Conservation (phyloP, 2,329 filamentous ascomycete genomes). For the Pseudogymnoascus sp. region DNA sequence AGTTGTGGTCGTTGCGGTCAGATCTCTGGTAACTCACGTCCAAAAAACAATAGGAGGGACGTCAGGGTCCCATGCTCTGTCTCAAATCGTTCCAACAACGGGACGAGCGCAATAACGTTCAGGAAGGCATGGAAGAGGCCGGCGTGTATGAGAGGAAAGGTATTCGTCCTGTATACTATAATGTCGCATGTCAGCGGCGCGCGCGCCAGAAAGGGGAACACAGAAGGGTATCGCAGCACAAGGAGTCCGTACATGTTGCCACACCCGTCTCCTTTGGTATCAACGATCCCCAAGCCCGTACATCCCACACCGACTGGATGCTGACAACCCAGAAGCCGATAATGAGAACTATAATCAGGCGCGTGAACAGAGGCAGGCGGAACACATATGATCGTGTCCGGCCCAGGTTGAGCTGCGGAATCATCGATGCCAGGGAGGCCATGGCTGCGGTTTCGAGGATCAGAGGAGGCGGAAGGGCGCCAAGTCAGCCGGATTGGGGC, state of each 20-base stretch:
- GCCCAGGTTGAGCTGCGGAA: slow-evolving; percentile 55
- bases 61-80: slow-evolving; percentile 85
- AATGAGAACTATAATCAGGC: slow-evolving; percentile 60
- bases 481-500: slow-evolving; percentile 3
- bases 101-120: slow-evolving; percentile 73
- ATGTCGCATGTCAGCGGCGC: slow-evolving; percentile 13
- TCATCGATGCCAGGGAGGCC: slow-evolving; percentile 23
- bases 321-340: slow-evolving; percentile 61
- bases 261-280: slow-evolving; percentile 70
- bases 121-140: slow-evolving; percentile 73
- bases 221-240: slow-evolving; percentile 8
- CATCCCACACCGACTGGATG: slow-evolving; percentile 62
- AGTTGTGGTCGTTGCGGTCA: slow-evolving; percentile 16
- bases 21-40: slow-evolving; percentile 56
- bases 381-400: slow-evolving; percentile 75
- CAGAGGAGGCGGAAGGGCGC: background rate
- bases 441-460: slow-evolving; percentile 7
- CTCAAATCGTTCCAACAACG: slow-evolving; percentile 91
- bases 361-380: slow-evolving; percentile 82
- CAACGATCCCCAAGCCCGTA: slow-evolving; percentile 71
- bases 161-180: slow-evolving; percentile 87
- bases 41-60: slow-evolving; percentile 79
- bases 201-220: background rate
- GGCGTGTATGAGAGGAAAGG: slow-evolving; percentile 79
- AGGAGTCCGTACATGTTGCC: slow-evolving; percentile 53